These are phyloP conservation scores for Nemania sp. DNA, from an alignment of 2,329 filamentous ascomycete species.

Conservation along the genomic window DNA sequence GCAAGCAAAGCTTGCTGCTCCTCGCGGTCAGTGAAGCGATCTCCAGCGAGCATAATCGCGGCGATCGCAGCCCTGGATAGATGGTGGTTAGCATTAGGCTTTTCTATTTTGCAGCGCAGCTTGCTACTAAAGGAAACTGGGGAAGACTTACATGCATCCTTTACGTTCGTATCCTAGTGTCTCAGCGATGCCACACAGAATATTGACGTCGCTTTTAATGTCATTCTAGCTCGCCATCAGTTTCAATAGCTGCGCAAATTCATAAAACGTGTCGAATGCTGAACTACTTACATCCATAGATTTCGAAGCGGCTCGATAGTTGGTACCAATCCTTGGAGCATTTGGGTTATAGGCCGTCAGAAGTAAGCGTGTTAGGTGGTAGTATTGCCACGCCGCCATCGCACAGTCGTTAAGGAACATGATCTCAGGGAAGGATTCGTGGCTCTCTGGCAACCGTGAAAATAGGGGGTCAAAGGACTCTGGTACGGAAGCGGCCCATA, in stretches of 20 bases:
- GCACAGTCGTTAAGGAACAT: slow-evolving; percentile 11
- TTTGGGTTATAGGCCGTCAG: slow-evolving; percentile 15
- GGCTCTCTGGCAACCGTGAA: background rate
- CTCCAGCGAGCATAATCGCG: slow-evolving; percentile 6
- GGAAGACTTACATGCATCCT: slow-evolving; percentile 10
- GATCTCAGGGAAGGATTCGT: slow-evolving; percentile 13
- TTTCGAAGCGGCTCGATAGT: slow-evolving; percentile 6
- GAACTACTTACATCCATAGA: slow-evolving; percentile 1
- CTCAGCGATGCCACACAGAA: slow-evolving; percentile 17
- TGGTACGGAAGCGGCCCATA: slow-evolving; percentile 3
- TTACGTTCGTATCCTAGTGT: background rate
- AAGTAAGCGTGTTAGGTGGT: slow-evolving; percentile 15
- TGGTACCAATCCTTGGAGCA: slow-evolving; percentile 4
- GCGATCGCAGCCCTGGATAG: slow-evolving; percentile 7
- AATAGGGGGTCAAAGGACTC: slow-evolving; percentile 16
- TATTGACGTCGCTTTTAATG: slow-evolving; percentile 11
- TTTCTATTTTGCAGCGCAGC: too few relatives aligned
- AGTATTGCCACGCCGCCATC: slow-evolving; percentile 16
- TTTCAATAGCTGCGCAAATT: background rate
- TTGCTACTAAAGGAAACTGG: background rate
- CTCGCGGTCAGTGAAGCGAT: slow-evolving; percentile 8
- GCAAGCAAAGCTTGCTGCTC: slow-evolving; percentile 4
- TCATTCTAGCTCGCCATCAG: background rate
- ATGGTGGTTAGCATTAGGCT: background rate
- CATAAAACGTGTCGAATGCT: background rate